Conservation (phyloP, 805 yeast genomes). For the Metschnikowia lachancei region DNA sequence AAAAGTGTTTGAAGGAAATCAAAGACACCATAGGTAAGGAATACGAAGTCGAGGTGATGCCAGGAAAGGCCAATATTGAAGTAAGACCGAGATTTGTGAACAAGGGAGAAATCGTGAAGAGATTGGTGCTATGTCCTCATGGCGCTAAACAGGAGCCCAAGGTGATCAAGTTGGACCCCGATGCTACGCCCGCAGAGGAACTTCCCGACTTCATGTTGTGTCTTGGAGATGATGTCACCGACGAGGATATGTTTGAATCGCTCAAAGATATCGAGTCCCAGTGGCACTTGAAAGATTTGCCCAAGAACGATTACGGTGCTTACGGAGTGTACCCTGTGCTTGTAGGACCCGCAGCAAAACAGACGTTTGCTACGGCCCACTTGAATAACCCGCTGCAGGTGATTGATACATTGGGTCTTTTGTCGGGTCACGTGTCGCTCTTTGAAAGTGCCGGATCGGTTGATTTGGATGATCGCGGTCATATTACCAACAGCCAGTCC, state of each 20-base stretch:
- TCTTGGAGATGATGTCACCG: conserved; percentile 94
- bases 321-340: conserved; percentile 80
- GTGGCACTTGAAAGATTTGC: conserved; percentile 45
- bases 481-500: conserved; percentile 48
- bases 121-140: conserved; percentile 65
- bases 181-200: conserved; percentile 37
- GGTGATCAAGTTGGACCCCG: conserved; percentile 23
- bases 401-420: conserved; percentile 74
- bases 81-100: conserved; percentile 94
- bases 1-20: conserved; percentile 64
- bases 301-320: conserved; percentile 46
- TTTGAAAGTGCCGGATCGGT: conserved; percentile 78
- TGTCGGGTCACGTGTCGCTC: conserved; percentile 74
- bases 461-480: conserved; percentile 75
- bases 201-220: conserved; percentile 85
- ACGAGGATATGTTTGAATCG: conserved; percentile 94
- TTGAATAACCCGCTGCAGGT: conserved; percentile 82
- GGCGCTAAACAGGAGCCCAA: conserved; percentile 49
- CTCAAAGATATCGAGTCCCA: conserved; percentile 58
- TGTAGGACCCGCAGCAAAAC: conserved; percentile 88
- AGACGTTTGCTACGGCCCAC: conserved; percentile 82
- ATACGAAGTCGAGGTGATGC: conserved; percentile 90
- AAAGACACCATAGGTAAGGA: conserved; percentile 54
- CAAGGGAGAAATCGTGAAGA: conserved; percentile 92
- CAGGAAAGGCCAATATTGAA: conserved; percentile 95